Percentiles rank a stretch among this genome's conserved stretches.
Conservation (phyloP, 1,284 basidiomycete genomes). For the Anthracocystis setariae region DNA sequence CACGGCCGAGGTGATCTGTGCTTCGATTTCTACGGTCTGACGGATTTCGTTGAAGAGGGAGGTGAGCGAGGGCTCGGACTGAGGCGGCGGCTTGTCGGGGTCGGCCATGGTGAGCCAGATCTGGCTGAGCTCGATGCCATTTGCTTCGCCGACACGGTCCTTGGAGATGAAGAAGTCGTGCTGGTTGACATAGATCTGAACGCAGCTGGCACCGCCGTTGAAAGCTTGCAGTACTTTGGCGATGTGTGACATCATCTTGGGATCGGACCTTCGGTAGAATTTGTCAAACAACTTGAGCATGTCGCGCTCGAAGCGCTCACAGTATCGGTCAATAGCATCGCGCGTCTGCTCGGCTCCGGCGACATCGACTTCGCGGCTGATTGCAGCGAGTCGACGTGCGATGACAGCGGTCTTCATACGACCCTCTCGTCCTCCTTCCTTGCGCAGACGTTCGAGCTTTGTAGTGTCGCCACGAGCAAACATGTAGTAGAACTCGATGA, state of each 20-base stretch:
- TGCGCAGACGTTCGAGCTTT: constrained; percentile 81
- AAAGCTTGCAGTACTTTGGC: constrained; percentile 96
- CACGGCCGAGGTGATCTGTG: constrained; percentile 97
- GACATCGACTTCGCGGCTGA: constrained; percentile 86
- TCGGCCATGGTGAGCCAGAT: constrained; percentile 77
- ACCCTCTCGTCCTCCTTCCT: constrained; percentile 79
- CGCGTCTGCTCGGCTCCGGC: constrained; percentile 60
- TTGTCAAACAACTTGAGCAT: constrained; percentile 93
- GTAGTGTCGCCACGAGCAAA: constrained; percentile 85
- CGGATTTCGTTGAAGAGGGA: constrained; percentile 89
- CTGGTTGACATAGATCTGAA: constrained; percentile 99
- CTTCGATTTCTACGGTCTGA: constrained; percentile 90
- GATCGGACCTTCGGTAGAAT: constrained; percentile 89
- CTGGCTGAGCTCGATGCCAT: constrained; percentile 73
- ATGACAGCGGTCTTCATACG: constrained; percentile 88
- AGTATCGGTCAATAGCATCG: constrained; percentile 86
- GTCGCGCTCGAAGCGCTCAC: constrained; percentile 98
- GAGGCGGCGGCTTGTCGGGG: constrained; percentile 82
- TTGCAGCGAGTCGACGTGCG: constrained; percentile 83
- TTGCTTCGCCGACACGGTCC: constrained; percentile 77
- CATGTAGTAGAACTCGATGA: constrained; percentile 95
- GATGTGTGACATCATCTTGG: constrained; percentile 99
- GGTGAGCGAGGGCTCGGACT: constrained; percentile 80
- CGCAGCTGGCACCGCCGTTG: constrained; percentile 94
- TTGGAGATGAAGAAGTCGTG: constrained; percentile 76